phyloP scores from a whole-genome alignment of 2,329 filamentous ascomycete genomes.

The Zymoseptoria pseudotritici region DNA sequence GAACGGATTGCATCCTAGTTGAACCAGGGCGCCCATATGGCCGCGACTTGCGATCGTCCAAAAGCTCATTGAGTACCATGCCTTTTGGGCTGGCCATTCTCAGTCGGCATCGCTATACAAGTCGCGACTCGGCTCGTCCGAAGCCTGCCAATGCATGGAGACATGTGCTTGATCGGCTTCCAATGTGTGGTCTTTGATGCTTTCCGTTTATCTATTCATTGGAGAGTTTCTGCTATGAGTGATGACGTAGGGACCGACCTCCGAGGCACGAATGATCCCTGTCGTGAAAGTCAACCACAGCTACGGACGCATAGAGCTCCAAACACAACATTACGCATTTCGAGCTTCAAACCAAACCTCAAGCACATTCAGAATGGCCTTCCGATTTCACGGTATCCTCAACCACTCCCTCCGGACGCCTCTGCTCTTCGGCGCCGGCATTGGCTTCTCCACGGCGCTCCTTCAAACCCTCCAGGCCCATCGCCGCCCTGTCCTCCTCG shows the following conservation, averaged over 20 bases:
- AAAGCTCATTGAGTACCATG: too few species aligned
- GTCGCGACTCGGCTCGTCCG: too few species aligned
- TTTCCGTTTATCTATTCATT: too few species aligned
- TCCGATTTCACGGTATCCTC: slow-evolving; percentile 27
- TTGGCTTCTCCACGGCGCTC: slow-evolving; percentile 21
- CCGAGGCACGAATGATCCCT: background rate
- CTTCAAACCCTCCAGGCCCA: slow-evolving; percentile 22
- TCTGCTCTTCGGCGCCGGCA: slow-evolving; percentile 21
- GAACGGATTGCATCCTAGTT: too few species aligned
- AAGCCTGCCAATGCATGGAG: too few species aligned
- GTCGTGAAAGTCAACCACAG: background rate
- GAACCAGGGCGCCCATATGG: too few species aligned
- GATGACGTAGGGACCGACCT: background rate
- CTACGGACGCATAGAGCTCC: background rate
- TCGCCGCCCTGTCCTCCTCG: slow-evolving; percentile 31
- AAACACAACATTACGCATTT: background rate
- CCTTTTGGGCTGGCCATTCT: too few species aligned
- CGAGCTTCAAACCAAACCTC: background rate
- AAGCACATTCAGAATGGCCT: background rate
- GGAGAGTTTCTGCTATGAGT: background rate
- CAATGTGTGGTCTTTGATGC: too few species aligned
- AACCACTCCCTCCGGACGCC: slow-evolving; percentile 30
- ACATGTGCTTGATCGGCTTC: too few species aligned
- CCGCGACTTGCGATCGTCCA: too few species aligned
- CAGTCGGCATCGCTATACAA: too few species aligned